A percentile compares a stretch with the other conserved stretches of the same genome.
These are phyloP conservation scores for Geranomyces michiganensis DNA, from an alignment of 192 early-diverging fungal genomes.

Conservation along the genomic window DNA sequence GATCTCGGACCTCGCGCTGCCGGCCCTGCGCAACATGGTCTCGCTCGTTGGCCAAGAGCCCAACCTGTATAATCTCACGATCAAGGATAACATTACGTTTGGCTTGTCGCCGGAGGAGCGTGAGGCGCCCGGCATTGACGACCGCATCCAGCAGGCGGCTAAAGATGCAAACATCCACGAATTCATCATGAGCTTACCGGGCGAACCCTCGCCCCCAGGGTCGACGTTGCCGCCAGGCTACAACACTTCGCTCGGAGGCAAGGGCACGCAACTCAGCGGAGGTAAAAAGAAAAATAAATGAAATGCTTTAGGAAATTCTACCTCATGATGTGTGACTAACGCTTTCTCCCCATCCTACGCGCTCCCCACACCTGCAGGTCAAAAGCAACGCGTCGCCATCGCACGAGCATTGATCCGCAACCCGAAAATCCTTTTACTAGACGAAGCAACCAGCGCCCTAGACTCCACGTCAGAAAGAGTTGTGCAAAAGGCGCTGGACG, in stretches of 20 bases:
- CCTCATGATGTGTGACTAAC: too few species aligned
- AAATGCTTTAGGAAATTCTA: too few species aligned
- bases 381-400: conserved; percentile 97
- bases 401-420: conserved; percentile 60
- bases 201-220: too few species aligned
- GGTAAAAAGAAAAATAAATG: too few species aligned
- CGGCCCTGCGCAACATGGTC: conserved; percentile 71
- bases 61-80: conserved; percentile 82
- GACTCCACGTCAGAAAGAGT: conserved; percentile 69
- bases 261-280: conserved; percentile 50
- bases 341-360: conserved; percentile 64
- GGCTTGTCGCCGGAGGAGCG: conserved; percentile 8
- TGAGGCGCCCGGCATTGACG: conserved; percentile 32
- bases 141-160: conserved; percentile 70
- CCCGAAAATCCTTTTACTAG: conserved; percentile 69
- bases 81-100: conserved; percentile 88
- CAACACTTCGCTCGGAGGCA: conserved; percentile 46
- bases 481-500: conserved; percentile 66
- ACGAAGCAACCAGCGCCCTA: conserved; percentile 69
- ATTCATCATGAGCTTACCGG: conserved; percentile 56
- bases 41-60: conserved; percentile 95
- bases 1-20: conserved; percentile 65
- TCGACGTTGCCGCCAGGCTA: conserved; percentile 51
- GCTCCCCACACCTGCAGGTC: conserved; percentile 77
- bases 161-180: conserved; percentile 72